phyloP scores from a whole-genome alignment of 768 basidiomycete genomes.

The Phaeotremella fagi region DNA sequence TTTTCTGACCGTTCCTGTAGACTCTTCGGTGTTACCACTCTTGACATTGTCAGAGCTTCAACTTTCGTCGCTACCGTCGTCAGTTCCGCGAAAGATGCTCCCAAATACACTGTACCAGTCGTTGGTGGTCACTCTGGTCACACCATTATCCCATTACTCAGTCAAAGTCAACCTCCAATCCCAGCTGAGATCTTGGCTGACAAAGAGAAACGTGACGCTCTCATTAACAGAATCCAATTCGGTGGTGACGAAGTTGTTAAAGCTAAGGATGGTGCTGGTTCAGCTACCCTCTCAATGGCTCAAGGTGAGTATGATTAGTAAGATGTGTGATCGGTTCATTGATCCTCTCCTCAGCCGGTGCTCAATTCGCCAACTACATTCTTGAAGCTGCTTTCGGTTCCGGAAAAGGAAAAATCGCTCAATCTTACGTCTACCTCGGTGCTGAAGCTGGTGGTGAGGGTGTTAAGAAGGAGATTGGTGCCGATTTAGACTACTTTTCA shows the following conservation, averaged over 20 bases:
- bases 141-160: conserved; percentile 96
- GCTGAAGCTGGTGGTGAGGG: conserved; percentile 67
- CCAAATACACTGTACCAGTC: conserved; percentile 74
- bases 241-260: conserved; percentile 98
- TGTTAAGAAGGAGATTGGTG: conserved; percentile 73
- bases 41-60: conserved; percentile 93
- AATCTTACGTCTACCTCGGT: conserved; percentile 75
- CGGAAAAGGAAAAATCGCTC: conserved; percentile 67
- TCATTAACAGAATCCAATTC: conserved; percentile 91
- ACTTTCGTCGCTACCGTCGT: conserved; percentile 76
- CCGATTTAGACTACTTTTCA: conserved; percentile 93
- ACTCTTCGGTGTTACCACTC: conserved; percentile 94
- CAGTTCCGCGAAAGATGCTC: conserved; percentile 50
- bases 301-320: conserved; percentile 18
- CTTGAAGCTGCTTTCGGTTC: conserved; percentile 61
- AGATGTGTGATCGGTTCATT: background rate
- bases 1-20: background rate
- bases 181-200: conserved; percentile 61
- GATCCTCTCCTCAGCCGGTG: conserved; percentile 53
- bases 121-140: conserved; percentile 93
- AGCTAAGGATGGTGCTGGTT: conserved; percentile 81
- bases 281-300: conserved; percentile 68
- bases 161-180: conserved; percentile 57
- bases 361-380: conserved; percentile 62
- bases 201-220: conserved; percentile 67